Evolutionary conservation across 495 filamentous ascomycete species (phyloP), one percentile per base, ranked within the genome.

Genomic region (Massariosphaeria phaeospora): DNA sequence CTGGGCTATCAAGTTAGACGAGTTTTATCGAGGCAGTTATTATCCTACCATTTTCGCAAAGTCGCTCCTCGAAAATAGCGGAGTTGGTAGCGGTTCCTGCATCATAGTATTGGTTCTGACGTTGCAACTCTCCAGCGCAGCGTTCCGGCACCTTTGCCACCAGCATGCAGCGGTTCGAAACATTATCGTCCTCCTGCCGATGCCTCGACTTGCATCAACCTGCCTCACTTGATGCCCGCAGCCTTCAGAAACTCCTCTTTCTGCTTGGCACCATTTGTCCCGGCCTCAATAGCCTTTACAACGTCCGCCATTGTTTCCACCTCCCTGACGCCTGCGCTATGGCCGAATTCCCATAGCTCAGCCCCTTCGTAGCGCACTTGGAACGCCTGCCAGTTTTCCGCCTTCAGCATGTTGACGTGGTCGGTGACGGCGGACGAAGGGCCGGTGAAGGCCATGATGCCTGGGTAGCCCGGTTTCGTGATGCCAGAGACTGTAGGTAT

Each of bases 401-500:
- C 46, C 57, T 70, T 70, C n/a, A 72, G 55, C 27, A 55, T 59
- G 36, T 60, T 61, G 17, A 71, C 62, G 51, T 70, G 69, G 17
- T 65, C 62, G 25, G 64, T 41, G n/a, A 72, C 70, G 0, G 58
- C 67, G 17, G 17, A 13, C 8, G 49, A 36, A 4, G 64, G 66
- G 2, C 70, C 69, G 11, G 63, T 54, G 52, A 67, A 72, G 18
- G 70, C 25, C 48, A 72, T 60, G 23, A 69, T 59, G 31, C 70
- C 70, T 43, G 70, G 70, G 54, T 72, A 70, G 24, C 70, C 68
- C 2, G 70, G 70, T 49, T 72, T 71, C 18, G 69, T 67, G 29
- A 72, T 38, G 17, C 70, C 69, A 0, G 67, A 59, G 35, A 71
- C 48, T 10, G 43, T 29, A 10, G 40, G 17, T 12, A 66, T 11